Evolutionary conservation across 1,284 basidiomycete species (phyloP).

Genomic region (Cystobasidium slooffiae): DNA sequence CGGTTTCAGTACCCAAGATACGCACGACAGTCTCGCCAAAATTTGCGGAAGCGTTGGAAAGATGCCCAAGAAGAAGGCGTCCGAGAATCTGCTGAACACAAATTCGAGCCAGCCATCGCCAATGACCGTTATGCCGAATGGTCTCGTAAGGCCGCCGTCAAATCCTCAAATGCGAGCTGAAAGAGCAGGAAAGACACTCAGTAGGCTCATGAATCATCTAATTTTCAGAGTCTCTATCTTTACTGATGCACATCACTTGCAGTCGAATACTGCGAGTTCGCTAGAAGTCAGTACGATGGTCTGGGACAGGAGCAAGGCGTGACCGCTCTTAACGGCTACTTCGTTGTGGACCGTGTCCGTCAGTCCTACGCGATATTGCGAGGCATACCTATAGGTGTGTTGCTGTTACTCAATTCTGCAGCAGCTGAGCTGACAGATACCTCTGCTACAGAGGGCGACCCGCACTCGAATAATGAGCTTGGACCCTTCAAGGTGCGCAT

Average conservation of each 20-base stretch:
- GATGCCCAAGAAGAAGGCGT: slow-evolving; percentile 30
- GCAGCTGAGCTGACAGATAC: background rate
- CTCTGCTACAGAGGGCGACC: slow-evolving; percentile 36
- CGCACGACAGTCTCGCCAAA: slow-evolving; percentile 24
- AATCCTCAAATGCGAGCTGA: slow-evolving; percentile 39
- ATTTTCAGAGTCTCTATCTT: background rate
- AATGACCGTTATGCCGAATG: slow-evolving; percentile 32
- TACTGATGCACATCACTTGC: background rate
- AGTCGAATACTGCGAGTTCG: slow-evolving; percentile 44
- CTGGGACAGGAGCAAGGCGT: slow-evolving; percentile 41
- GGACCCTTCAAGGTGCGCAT: slow-evolving; percentile 46
- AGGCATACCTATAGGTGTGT: slow-evolving; percentile 37
- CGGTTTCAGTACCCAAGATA: slow-evolving; percentile 22
- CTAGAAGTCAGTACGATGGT: slow-evolving; percentile 34
- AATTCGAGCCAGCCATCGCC: slow-evolving; percentile 5
- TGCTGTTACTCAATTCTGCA: background rate
- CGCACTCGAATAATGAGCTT: slow-evolving; percentile 31
- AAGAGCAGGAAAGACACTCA: slow-evolving; percentile 36
- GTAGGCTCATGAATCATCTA: background rate
- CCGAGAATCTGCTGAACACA: slow-evolving; percentile 17
- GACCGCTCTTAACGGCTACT: slow-evolving; percentile 42
- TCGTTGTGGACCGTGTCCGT: slow-evolving; percentile 36
- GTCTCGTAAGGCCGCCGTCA: slow-evolving; percentile 23
- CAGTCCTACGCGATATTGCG: slow-evolving; percentile 33
- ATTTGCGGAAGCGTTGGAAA: slow-evolving; percentile 10